Percentiles rank a stretch among this genome's conserved stretches.
phyloP scores from a whole-genome alignment of 2,329 filamentous ascomycete species.

The Eutypella sp. region DNA sequence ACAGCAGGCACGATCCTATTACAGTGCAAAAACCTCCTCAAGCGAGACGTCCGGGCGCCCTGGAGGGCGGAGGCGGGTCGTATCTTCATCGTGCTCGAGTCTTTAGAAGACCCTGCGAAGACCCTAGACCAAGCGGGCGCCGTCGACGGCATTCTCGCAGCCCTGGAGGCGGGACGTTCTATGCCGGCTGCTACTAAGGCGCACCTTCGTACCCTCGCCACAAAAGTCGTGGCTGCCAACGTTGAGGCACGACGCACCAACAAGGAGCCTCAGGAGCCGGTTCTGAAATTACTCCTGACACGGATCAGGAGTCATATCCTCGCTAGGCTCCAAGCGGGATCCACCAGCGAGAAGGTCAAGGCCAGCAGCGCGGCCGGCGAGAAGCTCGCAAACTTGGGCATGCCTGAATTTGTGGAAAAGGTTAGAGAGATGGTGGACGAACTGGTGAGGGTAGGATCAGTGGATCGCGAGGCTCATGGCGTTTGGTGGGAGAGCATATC shows the following conservation, averaged over 20 bases:
- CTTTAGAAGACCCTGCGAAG: slow-evolving; percentile 39
- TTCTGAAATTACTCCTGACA: slow-evolving; percentile 63
- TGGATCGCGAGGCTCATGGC: slow-evolving; percentile 65
- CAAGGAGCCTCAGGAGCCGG: slow-evolving; percentile 46
- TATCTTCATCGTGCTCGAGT: slow-evolving; percentile 65
- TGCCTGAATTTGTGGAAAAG: slow-evolving; percentile 68
- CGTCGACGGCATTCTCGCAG: slow-evolving; percentile 57
- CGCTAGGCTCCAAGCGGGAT: slow-evolving; percentile 58
- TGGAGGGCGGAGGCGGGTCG: slow-evolving; percentile 72
- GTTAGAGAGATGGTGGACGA: slow-evolving; percentile 67
- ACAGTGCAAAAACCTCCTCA: slow-evolving; percentile 78
- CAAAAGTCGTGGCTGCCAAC: slow-evolving; percentile 49
- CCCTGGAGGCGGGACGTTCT: slow-evolving; percentile 56
- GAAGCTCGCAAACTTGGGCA: slow-evolving; percentile 61
- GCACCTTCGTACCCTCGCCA: slow-evolving; percentile 54
- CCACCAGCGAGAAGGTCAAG: slow-evolving; percentile 65
- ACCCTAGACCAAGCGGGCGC: slow-evolving; percentile 41
- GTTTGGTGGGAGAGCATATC: slow-evolving; percentile 67
- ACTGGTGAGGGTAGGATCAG: slow-evolving; percentile 57
- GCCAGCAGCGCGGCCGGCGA: slow-evolving; percentile 65
- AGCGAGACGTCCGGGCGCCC: slow-evolving; percentile 70
- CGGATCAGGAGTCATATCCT: slow-evolving; percentile 64
- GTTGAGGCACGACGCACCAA: slow-evolving; percentile 38
- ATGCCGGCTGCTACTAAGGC: slow-evolving; percentile 59
- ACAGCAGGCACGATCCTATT: slow-evolving; percentile 70